Conservation (phyloP, 2,329 filamentous ascomycete species). For the Chaetomiaceae sp. region DNA sequence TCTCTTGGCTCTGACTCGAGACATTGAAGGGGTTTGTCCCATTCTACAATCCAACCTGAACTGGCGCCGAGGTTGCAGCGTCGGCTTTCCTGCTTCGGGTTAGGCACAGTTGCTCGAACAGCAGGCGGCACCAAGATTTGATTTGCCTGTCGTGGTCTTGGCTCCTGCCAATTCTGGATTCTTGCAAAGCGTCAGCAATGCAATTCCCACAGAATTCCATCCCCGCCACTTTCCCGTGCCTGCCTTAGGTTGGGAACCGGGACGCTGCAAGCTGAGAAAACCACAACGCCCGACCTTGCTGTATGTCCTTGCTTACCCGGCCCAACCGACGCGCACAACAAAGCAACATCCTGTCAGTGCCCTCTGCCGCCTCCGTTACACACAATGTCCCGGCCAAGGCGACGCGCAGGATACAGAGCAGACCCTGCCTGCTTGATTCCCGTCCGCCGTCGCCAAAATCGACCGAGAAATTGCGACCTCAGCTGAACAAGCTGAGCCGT, state of each 20-base stretch:
- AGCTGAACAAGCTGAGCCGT: no score
- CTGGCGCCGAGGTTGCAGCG: no score
- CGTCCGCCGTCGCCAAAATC: not conserved
- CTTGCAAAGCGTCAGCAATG: slow-evolving; percentile 17
- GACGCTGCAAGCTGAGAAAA: not conserved
- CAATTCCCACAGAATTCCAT: slow-evolving; percentile 27
- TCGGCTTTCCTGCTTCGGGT: not conserved
- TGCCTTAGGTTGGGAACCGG: slow-evolving; percentile 6
- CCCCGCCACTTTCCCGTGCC: slow-evolving; percentile 19
- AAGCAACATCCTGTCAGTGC: slow-evolving; percentile 1
- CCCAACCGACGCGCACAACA: slow-evolving; percentile 4
- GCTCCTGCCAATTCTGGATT: slow-evolving; percentile 16
- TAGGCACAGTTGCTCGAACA: slow-evolving; percentile 3
- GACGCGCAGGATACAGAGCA: not conserved
- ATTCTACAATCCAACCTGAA: no score
- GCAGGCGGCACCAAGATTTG: not conserved
- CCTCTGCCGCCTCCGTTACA: not conserved
- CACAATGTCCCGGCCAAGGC: not conserved
- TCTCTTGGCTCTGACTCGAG: no score
- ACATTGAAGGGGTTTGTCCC: no score
- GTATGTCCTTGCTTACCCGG: slow-evolving; percentile 5
- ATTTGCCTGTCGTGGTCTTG: slow-evolving; percentile 5
- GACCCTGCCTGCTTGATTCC: not conserved
- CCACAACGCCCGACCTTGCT: not conserved
- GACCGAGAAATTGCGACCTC: not conserved